phyloP scores from a whole-genome alignment of 345 rosid species.

The Erodium maritimum region DNA sequence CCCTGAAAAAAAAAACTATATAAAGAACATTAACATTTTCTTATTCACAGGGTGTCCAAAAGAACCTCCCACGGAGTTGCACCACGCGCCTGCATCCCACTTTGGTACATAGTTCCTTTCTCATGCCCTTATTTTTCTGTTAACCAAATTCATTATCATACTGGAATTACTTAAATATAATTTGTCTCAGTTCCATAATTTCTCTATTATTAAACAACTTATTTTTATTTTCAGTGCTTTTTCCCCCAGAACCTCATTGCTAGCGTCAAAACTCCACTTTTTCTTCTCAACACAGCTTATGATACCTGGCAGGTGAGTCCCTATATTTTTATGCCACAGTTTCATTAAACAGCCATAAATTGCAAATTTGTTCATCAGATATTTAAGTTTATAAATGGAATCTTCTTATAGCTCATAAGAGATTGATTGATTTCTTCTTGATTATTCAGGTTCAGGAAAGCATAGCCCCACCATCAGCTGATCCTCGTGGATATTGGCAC shows the following conservation, averaged over 20 bases:
- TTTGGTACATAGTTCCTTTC: too few relatives aligned
- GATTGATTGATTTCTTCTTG: background rate
- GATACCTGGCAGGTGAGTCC: slow-evolving; percentile 98
- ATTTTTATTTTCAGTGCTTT: slow-evolving; percentile 51
- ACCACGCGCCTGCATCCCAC: too few relatives aligned
- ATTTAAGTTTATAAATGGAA: background rate
- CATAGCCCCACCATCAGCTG: slow-evolving; percentile 68
- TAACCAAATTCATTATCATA: too few relatives aligned
- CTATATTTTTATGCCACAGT: background rate
- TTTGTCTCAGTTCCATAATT: too few relatives aligned
- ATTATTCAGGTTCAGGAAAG: slow-evolving; percentile 57
- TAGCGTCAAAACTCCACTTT: slow-evolving; percentile 67
- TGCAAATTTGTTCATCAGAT: background rate
- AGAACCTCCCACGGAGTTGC: too few relatives aligned
- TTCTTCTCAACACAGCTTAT: slow-evolving; percentile 78
- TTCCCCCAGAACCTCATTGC: slow-evolving; percentile 69
- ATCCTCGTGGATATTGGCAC: slow-evolving; percentile 71
- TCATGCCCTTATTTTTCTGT: too few relatives aligned
- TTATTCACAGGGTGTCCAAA: too few relatives aligned
- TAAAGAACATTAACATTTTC: too few relatives aligned
- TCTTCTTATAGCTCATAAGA: background rate
- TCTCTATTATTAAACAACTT: too few relatives aligned
- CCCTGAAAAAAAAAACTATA: too few relatives aligned
- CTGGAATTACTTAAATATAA: too few relatives aligned
- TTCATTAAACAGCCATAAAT: background rate